Percentiles rank a stretch among this genome's conserved stretches.
Conservation (phyloP, 768 basidiomycete genomes). For the Podaxis sp. region DNA sequence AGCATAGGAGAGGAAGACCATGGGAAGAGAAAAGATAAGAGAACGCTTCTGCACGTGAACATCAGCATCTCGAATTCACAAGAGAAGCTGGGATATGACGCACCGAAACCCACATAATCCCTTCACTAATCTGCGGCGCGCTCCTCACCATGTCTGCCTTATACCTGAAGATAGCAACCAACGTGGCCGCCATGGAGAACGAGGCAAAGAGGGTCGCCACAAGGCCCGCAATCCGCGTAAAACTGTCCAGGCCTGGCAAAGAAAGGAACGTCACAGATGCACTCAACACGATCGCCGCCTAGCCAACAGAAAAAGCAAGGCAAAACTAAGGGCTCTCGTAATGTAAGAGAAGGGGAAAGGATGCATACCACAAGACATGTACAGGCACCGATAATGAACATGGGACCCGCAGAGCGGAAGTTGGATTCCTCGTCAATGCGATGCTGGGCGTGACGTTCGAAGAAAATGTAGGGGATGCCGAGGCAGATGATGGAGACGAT, state of each 20-base stretch:
- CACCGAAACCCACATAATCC: constrained; percentile 49
- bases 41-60: constrained; percentile 46
- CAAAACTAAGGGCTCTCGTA: constrained; percentile 16
- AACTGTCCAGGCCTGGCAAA: constrained; percentile 67
- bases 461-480: constrained; percentile 78
- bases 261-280: constrained; percentile 81
- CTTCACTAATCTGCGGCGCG: constrained; percentile 51
- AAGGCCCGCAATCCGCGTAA: constrained; percentile 63
- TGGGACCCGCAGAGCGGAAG: constrained; percentile 45
- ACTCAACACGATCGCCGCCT: constrained; percentile 82
- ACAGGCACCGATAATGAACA: constrained; percentile 65
- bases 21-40: constrained; percentile 66
- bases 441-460: constrained; percentile 47
- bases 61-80: not conserved
- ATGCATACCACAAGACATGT: constrained; percentile 60
- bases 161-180: constrained; percentile 67
- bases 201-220: constrained; percentile 68
- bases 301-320: constrained; percentile 17
- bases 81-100: constrained; percentile 16
- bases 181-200: constrained; percentile 65
- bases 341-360: constrained; percentile 2
- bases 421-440: constrained; percentile 64
- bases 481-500: constrained; percentile 64
- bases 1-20: constrained; percentile 72
- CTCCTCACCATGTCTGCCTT: constrained; percentile 63